Evolutionary conservation across 2,329 filamentous ascomycete species (phyloP).

Genomic region (Tolypocladium paradoxum): DNA sequence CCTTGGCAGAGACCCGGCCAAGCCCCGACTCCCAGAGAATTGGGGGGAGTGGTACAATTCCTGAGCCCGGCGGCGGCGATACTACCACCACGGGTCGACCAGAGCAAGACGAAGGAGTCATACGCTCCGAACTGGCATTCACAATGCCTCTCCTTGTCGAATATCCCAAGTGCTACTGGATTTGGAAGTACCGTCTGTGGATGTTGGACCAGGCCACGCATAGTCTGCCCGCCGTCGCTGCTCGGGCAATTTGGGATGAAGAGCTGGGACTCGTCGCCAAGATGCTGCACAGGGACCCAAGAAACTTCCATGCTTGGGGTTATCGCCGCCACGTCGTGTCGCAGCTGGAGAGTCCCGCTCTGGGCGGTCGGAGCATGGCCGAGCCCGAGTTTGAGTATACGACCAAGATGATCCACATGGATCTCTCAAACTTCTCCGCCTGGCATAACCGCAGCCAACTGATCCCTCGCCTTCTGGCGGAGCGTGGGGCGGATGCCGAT

Average conservation of each 20-base stretch:
- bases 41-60: neutral
- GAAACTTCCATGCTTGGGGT: constrained; percentile 96
- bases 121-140: constrained; percentile 69
- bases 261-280: constrained; percentile 76
- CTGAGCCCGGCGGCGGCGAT: neutral
- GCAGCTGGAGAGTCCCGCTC: constrained; percentile 53
- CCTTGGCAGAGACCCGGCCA: constrained; percentile 39
- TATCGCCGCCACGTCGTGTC: constrained; percentile 73
- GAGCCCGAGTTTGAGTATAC: constrained; percentile 84
- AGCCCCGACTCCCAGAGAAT: constrained; percentile 20
- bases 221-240: constrained; percentile 43
- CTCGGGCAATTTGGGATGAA: constrained; percentile 65
- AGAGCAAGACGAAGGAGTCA: constrained; percentile 22
- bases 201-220: constrained; percentile 61
- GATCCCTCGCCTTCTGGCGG: constrained; percentile 63
- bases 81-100: neutral
- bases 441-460: constrained; percentile 88
- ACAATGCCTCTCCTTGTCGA: constrained; percentile 74
- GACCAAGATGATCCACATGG: constrained; percentile 71
- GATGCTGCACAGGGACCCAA: constrained; percentile 76
- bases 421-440: constrained; percentile 91
- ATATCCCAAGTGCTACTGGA: constrained; percentile 97
- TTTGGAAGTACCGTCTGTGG: constrained; percentile 95
- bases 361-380: constrained; percentile 52
- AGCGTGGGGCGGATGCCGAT: constrained; percentile 52